Conservation (phyloP, 192 early-diverging fungal genomes). For the Backusella tarrabulga region DNA sequence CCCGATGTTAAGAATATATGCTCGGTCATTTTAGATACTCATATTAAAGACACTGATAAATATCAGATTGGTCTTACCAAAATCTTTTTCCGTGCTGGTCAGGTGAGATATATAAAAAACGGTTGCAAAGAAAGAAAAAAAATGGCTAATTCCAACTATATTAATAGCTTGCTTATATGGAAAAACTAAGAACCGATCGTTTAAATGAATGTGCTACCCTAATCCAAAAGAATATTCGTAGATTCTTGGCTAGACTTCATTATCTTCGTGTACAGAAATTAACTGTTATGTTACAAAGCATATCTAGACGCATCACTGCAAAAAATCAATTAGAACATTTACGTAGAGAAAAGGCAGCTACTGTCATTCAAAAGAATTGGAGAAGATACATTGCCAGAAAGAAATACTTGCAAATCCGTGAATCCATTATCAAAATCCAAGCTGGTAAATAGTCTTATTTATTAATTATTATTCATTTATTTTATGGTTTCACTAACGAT, state of each 20-base stretch:
- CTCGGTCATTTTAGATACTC: slow-evolving; percentile 54
- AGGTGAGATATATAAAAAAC: slow-evolving; percentile 34
- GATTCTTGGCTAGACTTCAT: slow-evolving; percentile 61
- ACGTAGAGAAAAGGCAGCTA: slow-evolving; percentile 68
- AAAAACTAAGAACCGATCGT: slow-evolving; percentile 86
- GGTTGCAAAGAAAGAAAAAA: neutral
- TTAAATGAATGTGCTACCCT: slow-evolving; percentile 80
- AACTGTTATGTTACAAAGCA: slow-evolving; percentile 65
- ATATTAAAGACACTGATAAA: slow-evolving; percentile 81
- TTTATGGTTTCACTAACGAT: neutral
- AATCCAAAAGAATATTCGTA: slow-evolving; percentile 86
- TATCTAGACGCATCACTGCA: slow-evolving; percentile 60
- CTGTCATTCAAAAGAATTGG: slow-evolving; percentile 72
- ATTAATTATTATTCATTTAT: neutral
- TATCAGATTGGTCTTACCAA: slow-evolving; percentile 95
- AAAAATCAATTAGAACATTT: slow-evolving; percentile 46
- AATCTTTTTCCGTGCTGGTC: slow-evolving; percentile 98
- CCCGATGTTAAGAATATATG: slow-evolving; percentile 59
- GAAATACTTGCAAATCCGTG: slow-evolving; percentile 38
- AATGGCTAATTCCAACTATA: neutral
- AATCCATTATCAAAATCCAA: slow-evolving; percentile 64
- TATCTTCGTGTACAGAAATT: slow-evolving; percentile 55
- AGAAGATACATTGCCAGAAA: slow-evolving; percentile 62
- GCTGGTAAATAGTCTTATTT: slow-evolving; percentile 24
- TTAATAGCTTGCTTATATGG: slow-evolving; percentile 66